Evolutionary conservation across 805 yeast genomes (phyloP), one percentile per base, ranked within the genome.

Genomic region (Metschnikowia drakensbergensis): DNA sequence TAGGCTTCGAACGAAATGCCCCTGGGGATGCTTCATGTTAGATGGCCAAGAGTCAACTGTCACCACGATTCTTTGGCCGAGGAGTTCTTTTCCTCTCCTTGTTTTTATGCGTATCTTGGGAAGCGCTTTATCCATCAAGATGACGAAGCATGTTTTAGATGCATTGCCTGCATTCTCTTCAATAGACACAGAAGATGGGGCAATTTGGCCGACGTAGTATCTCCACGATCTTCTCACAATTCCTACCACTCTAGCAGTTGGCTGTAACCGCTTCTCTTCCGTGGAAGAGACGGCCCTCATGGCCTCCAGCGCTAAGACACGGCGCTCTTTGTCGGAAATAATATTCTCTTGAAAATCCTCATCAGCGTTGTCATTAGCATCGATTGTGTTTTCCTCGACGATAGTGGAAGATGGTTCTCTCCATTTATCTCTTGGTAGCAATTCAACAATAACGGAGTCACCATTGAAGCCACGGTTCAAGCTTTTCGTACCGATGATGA

Each of bases 191-290:
- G 96, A 84, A 33, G 83, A 77, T 37, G 89, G 85, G 2, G 92
- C 84, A 53, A 94, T 76, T 65, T 91, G 97, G 10, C 99, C 99
- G 34, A 94, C 99, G 62, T 91, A 94, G 55, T 84, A 83, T 65
- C 99, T 80, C 99, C 99, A 94, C 52, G 92, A 88, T 67, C 99
- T 80, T 68, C 88, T 85, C 37, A 83, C 72, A 26, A 94, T 79
- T 28, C 96, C 95, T 9, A 94, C 97, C 32, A 94, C 86, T 56
- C 82, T 81, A 2, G 96, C 98, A 0, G 99, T 92, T n/a, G 98
- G 99, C 61, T 86, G 90, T 23, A 84, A 65, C 54, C 78, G 78
- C 42, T 64, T 64, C 3, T 69, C 74, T 9, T 63, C 65, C 29
- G 75, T 66, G 7, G 60, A 56, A 2, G 68, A 58, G 32, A 83